Base-by-base conservation (phyloP, 768 basidiomycete genomes). In the Suillus occidentalis region DNA sequence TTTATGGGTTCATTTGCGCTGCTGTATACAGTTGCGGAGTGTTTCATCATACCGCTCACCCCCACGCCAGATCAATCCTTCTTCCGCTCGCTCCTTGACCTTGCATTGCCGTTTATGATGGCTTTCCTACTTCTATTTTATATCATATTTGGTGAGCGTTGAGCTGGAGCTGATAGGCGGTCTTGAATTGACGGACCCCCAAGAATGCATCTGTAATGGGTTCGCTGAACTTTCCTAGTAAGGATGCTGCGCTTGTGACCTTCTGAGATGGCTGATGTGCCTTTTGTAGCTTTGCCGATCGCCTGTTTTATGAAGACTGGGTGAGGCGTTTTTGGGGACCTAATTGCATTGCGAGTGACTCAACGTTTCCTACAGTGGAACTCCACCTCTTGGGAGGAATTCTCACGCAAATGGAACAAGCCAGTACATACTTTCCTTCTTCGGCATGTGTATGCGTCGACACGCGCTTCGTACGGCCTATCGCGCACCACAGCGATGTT, bases 251-350 rank as follows among this genome's bases (percentile, higher is more conserved):
- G 9, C 34, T 34, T n/a, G 20, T 63, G 4, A 20, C 13, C 49
- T 20, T 34, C 7, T 25, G 20, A 43, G 13, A 52, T 42, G 34
- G 25, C 55, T 62, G 14, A 56, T 31, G 59, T 49, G 20, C 36
- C 12, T 16, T 59, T 55, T 45, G 64, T 67, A 94, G 93, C 74
- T 99, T 99, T 72, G 94, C 94, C n/a, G 97, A 99, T 74, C 84
- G 97, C 55, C 91, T 94, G 69, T 99, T 99, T 76, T 99, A 99
- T 73, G 93, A 95, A 77, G 97, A 97, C 75, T 98, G 96, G 94
- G 90, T 90, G 75, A 34, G 79, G 72, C 37, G 47, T 55, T 22
- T 22, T 55, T 40, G 37, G 28, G 28, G 4, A 63, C 6, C 47
- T n/a, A 36, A 37, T 36, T 13, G 22, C 49, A 52, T 31, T 14